phyloP scores from a whole-genome alignment of 345 rosid genomes.

The Anacardium occidentale region DNA sequence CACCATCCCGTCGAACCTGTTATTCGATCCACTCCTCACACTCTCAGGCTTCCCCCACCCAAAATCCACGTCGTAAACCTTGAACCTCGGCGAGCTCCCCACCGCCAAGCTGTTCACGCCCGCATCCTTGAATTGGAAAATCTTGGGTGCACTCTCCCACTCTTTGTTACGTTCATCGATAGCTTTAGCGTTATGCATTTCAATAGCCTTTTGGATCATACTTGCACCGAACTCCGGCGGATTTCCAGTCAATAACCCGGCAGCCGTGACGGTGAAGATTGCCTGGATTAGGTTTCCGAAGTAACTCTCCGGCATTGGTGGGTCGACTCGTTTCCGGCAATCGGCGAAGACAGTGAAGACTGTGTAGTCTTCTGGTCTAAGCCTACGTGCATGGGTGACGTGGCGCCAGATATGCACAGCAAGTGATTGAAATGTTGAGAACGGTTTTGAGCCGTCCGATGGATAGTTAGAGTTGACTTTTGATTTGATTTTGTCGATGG shows the following conservation, averaged over 20 bases:
- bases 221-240: slow-evolving; percentile 75
- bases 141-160: slow-evolving; percentile 81
- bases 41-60: slow-evolving; percentile 89
- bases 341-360: slow-evolving; percentile 86
- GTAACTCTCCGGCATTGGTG: slow-evolving; percentile 77
- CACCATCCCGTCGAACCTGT: slow-evolving; percentile 94
- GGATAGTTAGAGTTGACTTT: slow-evolving; percentile 46
- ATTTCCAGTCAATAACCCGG: slow-evolving; percentile 53
- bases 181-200: slow-evolving; percentile 61
- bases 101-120: slow-evolving; percentile 84
- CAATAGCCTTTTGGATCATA: slow-evolving; percentile 67
- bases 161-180: slow-evolving; percentile 68
- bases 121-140: slow-evolving; percentile 80
- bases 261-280: slow-evolving; percentile 78
- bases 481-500: slow-evolving; percentile 70
- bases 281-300: slow-evolving; percentile 94
- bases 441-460: slow-evolving; percentile 59
- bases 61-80: slow-evolving; percentile 84
- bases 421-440: slow-evolving; percentile 90
- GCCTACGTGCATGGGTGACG: slow-evolving; percentile 69
- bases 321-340: slow-evolving; percentile 79
- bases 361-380: slow-evolving; percentile 75
- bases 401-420: slow-evolving; percentile 87
- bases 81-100: slow-evolving; percentile 95
- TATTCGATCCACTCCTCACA: slow-evolving; percentile 82